These are phyloP conservation scores for Penicillium sp. DNA, from an alignment of 2,329 filamentous ascomycete genomes.

Conservation along the genomic window DNA sequence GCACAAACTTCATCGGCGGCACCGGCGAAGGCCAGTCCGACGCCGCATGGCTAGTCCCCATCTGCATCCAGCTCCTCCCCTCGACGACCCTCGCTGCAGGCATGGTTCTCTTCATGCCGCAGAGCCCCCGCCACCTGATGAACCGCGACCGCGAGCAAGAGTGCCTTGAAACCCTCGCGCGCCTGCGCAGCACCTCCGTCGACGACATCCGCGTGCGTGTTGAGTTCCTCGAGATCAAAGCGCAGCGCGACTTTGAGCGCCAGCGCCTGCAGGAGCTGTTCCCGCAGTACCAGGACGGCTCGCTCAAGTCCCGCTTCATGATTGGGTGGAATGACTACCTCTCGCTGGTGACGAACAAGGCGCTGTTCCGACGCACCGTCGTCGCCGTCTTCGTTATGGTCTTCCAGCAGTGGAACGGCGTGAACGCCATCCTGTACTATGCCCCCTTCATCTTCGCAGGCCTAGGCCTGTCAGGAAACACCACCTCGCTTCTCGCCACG, in stretches of 20 bases:
- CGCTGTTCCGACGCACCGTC: conserved; percentile 42
- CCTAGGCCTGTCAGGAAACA: conserved; percentile 42
- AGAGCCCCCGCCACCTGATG: conserved; percentile 74
- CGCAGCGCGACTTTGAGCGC: conserved; percentile 75
- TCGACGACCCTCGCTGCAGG: conserved; percentile 69
- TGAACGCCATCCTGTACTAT: conserved; percentile 45
- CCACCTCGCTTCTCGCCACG: conserved; percentile 44
- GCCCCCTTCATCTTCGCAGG: conserved; percentile 42
- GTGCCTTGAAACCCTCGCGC: conserved; percentile 65
- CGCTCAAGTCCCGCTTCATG: conserved; percentile 65
- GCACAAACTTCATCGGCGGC: conserved; percentile 68
- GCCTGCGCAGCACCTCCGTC: conserved; percentile 64
- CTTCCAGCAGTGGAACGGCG: conserved; percentile 1
- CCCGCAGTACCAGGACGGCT: conserved; percentile 51
- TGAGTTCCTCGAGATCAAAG: conserved; percentile 80
- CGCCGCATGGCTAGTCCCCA: conserved; percentile 74
- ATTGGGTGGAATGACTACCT: conserved; percentile 40
- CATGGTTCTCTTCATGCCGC: conserved; percentile 75
- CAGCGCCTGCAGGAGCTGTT: conserved; percentile 69
- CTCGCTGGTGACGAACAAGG: conserved; percentile 39
- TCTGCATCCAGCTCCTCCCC: conserved; percentile 72
- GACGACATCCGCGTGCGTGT: conserved; percentile 74
- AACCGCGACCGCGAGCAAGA: conserved; percentile 72
- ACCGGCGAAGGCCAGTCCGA: conserved; percentile 64
- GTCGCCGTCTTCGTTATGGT: conserved; percentile 46